Base-by-base conservation (phyloP, 202 grass and related monocot genomes). In the Hordeum pubiflorum region DNA sequence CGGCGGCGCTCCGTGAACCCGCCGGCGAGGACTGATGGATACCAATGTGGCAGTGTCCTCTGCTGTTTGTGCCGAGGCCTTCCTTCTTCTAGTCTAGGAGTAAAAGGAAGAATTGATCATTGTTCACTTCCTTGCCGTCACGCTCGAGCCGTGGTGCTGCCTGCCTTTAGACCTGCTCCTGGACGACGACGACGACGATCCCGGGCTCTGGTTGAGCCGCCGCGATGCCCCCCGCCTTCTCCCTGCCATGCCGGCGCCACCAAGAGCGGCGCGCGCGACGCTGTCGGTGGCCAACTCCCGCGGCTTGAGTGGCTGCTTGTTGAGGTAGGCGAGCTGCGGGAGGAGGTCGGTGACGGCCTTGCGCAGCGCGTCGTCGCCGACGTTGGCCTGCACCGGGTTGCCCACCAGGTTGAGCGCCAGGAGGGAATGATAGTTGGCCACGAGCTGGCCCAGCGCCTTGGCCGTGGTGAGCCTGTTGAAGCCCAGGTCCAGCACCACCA, bases 341-440 rank as follows among this genome's bases (percentile, higher is more conserved):
- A 97, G 87, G 46, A 97, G 86, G 44, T 91, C 81, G 12, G 85
- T 89, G 23, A 93, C 77, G 8, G 83, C 69, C 58, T 88, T 86
- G 39, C 91, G 91, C 7, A 97, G 82, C 40, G 90, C 85, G 56
- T 94, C 91, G 13, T 97, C 94, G 46, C 91, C 91, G 38, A 97
- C 83, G 72, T 97, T 97, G 74, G 80, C 81, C 79, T 97, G 94
- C 48, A 97, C 89, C 7, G 87, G 91, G 84, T 97, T 97, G 20
- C 91, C 94, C 2, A 97, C 80, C 10, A 97, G 85, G 83, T 97
- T 97, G 67, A 97, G 89, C 18, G 94, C 94, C 4, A 89, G 37
- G 31, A 97, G 94, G 43, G 94, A 97, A 70, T 92, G 84, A 75
- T 97, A 97, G 84, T 97, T 97, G 80, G 94, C 94, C 64, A 97